These are phyloP conservation scores for Talaromyces sp. DNA, from an alignment of 2,329 filamentous ascomycete genomes.

Conservation along the genomic window DNA sequence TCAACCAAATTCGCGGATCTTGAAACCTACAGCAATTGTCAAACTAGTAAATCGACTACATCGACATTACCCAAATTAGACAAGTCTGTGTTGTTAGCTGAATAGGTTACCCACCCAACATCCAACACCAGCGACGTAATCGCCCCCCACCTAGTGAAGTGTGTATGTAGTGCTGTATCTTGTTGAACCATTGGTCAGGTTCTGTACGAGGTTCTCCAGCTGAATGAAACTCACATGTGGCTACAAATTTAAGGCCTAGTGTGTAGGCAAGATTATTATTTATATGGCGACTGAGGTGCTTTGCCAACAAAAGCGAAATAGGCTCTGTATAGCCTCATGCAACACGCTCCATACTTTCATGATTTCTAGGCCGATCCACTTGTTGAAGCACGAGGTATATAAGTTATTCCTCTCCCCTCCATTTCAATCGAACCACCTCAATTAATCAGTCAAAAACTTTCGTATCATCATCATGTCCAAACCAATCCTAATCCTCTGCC, in stretches of 20 bases:
- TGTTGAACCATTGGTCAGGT: background rate
- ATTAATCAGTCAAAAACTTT: too few species aligned
- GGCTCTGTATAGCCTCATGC: background rate
- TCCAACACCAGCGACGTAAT: too few species aligned
- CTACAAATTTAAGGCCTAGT: background rate
- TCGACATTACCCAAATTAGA: too few species aligned
- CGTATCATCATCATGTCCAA: conserved; percentile 20
- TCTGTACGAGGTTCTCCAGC: background rate
- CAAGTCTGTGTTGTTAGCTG: background rate
- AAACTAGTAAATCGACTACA: too few species aligned
- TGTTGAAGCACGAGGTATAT: background rate
- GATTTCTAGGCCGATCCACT: too few species aligned
- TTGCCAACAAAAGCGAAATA: too few species aligned
- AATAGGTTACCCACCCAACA: background rate
- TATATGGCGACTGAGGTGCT: too few species aligned
- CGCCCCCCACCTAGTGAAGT: background rate
- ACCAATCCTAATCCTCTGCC: conserved; percentile 29
- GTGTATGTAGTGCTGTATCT: background rate
- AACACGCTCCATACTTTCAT: too few species aligned
- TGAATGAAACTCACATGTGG: background rate
- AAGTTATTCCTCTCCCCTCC: background rate
- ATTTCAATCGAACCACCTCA: too few species aligned
- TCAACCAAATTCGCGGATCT: too few species aligned
- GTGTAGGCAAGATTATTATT: too few species aligned
- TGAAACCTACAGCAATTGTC: too few species aligned